phyloP scores from a whole-genome alignment of 495 filamentous ascomycete species.

The Annulohypoxylon moriforme region DNA sequence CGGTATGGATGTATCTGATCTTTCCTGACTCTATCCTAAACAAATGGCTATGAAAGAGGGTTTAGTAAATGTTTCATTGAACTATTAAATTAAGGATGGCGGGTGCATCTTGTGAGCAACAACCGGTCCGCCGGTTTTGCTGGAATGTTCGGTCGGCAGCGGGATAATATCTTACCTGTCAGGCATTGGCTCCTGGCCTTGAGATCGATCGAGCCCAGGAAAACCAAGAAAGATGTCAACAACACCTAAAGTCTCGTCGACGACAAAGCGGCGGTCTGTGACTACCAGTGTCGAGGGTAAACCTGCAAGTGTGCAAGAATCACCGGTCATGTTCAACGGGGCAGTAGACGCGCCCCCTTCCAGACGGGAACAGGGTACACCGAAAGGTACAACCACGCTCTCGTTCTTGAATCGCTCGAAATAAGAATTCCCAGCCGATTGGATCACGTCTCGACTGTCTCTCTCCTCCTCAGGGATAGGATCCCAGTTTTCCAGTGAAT shows the following conservation, averaged over 20 bases:
- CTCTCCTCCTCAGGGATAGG: constrained; percentile 45
- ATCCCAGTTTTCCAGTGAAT: constrained; percentile 52
- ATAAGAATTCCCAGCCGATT: constrained; percentile 53
- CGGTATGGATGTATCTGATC: constrained; percentile 54
- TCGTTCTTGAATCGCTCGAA: constrained; percentile 52
- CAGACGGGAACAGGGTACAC: constrained; percentile 50
- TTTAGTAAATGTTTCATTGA: neutral
- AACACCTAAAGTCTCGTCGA: constrained; percentile 53
- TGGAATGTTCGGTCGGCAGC: neutral
- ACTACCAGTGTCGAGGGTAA: constrained; percentile 51
- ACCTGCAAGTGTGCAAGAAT: constrained; percentile 49
- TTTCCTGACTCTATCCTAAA: constrained; percentile 54
- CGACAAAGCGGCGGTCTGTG: constrained; percentile 53
- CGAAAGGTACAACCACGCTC: constrained; percentile 50
- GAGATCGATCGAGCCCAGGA: constrained; percentile 51
- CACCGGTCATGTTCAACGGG: constrained; percentile 39
- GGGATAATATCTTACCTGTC: constrained; percentile 20
- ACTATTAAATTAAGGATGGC: neutral
- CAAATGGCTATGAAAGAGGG: constrained; percentile 40
- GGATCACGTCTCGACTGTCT: constrained; percentile 47
- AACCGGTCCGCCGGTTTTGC: neutral
- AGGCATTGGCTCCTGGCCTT: constrained; percentile 47
- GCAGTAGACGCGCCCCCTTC: constrained; percentile 55
- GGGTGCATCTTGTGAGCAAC: neutral
- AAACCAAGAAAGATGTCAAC: constrained; percentile 55